Base-by-base conservation (phyloP, 2,329 filamentous ascomycete species). In the Fusarium torulosum region DNA sequence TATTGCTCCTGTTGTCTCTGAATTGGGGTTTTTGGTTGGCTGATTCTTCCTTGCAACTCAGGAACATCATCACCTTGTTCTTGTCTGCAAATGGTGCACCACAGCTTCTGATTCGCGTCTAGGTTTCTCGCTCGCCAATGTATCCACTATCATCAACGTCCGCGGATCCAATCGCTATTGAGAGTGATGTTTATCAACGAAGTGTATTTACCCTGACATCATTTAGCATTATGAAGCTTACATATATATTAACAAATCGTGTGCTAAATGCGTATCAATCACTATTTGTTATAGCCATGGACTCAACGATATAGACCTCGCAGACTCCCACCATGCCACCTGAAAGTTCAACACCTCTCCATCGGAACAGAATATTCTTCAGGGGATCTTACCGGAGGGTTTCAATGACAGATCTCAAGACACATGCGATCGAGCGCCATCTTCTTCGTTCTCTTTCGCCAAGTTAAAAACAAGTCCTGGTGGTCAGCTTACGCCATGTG, bases 61-160 rank as follows among this genome's bases (percentile, higher is more conserved):
- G 53, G 64, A 70, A 65, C 59, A 58, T 51, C 44, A 37, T 65
- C 59, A 62, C 56, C 38, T 35, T 44, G 33, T 58, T n/a, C 50
- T 40, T 35, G 23, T 66, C 49, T 53, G 55, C 20, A 35, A 37
- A 43, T 33, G 46, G 25, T 44, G 42, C 41, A 47, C 41, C 53
- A 56, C 44, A 51, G 38, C 56, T 51, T 67, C 50, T 72, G 67
- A 72, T 73, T 73, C 63, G 67, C 42, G 53, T 56, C 38, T 49
- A 47, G 20, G 19, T 35, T 37, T 51, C 47, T 46, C 44, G 25
- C 62, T 59, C 52, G 20, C 29, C 40, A 52, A 37, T 33, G 45
- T 58, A 50, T 35, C 57, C 67, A 45, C 59, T 50, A 35, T 60
- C 45, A 55, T 65, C 59, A 58, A 59, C 54, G 41, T 61, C 53